Evolutionary conservation across 2,329 filamentous ascomycete species (phyloP), one percentile per base, ranked within the genome.

Genomic region (Exophiala phaeomuriformis): DNA sequence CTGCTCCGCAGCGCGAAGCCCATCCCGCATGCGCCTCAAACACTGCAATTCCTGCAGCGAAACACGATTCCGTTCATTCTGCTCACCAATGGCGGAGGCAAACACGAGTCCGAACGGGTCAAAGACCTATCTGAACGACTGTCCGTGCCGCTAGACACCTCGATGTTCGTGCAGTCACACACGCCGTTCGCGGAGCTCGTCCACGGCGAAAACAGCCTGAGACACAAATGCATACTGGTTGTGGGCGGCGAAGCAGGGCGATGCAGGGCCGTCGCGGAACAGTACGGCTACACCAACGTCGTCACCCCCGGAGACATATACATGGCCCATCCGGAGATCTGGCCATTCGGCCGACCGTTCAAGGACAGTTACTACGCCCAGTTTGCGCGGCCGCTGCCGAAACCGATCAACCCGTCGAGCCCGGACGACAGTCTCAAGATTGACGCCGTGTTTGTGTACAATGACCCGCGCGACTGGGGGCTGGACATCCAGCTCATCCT

Each of bases 391-490:
- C 66, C 67, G 51, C 53, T 72, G 30, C 63, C 69, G 28, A 61
- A 68, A 42, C 69, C 67, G 4, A 63, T 71, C 45, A 65, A 67
- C 10, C 72, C 75, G 55, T 75, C 69, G 2, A 69, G 69, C 0
- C 57, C 61, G 8, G 44, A 53, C 19, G 71, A 73, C 9, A 77
- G 75, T 12, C 77, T 91, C 45, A 90, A 88, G 63, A 85, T 98
- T 62, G 89, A 95, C 65, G 90, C 90, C 30, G 82, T 97, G 30
- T 86, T 97, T 64, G 86, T 96, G 4, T 96, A 91, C 77, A 95
- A 95, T 68, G 93, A 97, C 69, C 90, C 93, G 2, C 82, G 93
- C 52, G 93, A 98, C 73, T 98, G 93, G 93, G 90, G 87, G 0
- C 78, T 96, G 6, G 91, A 97, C 68, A 82, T 83, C 2, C 87